Conservation (phyloP, 768 basidiomycete species). For the Serendipita sp. region DNA sequence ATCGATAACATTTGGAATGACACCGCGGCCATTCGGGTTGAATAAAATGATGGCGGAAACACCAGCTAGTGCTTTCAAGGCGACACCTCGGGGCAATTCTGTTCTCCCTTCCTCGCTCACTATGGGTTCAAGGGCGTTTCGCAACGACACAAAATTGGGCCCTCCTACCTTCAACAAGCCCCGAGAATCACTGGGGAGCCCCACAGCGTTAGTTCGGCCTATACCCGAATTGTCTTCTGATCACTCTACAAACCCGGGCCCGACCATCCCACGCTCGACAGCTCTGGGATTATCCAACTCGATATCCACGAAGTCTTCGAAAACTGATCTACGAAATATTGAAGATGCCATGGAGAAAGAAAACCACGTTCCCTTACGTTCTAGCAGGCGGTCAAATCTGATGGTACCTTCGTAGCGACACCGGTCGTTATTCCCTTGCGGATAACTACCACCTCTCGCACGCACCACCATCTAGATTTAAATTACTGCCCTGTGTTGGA, state of each 20-base stretch:
- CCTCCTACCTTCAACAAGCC: neutral
- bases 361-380: neutral
- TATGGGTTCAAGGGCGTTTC: neutral
- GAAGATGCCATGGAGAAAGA: neutral
- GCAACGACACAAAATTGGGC: neutral
- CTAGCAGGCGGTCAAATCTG: neutral
- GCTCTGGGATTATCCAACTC: neutral
- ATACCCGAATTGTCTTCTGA: neutral
- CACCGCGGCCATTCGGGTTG: neutral
- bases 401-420: conserved; percentile 7
- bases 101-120: neutral
- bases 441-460: neutral
- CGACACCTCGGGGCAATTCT: neutral
- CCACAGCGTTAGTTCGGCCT: neutral
- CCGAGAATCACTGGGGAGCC: conserved; percentile 1
- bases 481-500: neutral
- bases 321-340: neutral
- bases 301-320: neutral
- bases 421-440: neutral
- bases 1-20: neutral
- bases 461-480: neutral
- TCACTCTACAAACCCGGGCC: neutral
- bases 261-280: neutral
- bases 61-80: neutral
- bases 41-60: neutral